Evolutionary conservation across 2,329 filamentous ascomycete species (phyloP).

Genomic region (Chrysoporthe cubensis): DNA sequence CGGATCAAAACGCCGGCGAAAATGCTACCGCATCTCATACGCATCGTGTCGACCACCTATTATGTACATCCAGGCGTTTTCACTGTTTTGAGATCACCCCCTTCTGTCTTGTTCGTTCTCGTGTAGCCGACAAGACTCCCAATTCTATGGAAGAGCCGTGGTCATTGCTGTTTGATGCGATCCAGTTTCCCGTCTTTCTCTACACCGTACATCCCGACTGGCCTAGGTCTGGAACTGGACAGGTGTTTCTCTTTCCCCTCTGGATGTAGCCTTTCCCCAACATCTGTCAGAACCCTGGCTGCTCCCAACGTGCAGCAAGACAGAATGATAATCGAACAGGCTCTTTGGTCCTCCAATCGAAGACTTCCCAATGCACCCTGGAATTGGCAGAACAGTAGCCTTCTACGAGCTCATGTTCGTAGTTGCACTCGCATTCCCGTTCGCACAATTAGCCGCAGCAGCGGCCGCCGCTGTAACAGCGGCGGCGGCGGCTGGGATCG

Average conservation of each 20-base stretch:
- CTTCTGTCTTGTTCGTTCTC: not conserved
- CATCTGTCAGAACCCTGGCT: not conserved
- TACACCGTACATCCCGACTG: not conserved
- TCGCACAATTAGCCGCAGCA: constrained; percentile 9
- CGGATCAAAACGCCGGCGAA: constrained; percentile 8
- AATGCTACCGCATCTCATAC: constrained; percentile 4
- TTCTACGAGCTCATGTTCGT: not conserved
- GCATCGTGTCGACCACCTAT: not conserved
- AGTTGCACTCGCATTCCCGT: not conserved
- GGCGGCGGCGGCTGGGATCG: constrained; percentile 14
- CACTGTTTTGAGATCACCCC: not conserved
- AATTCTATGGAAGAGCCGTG: not conserved
- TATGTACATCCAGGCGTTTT: not conserved
- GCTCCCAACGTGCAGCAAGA: not conserved
- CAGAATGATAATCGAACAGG: not conserved
- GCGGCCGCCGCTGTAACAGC: not conserved
- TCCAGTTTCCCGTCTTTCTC: not conserved
- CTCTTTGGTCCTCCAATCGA: not conserved
- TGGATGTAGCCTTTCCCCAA: constrained; percentile 1
- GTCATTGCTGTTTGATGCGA: not conserved
- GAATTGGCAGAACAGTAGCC: not conserved
- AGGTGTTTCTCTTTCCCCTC: constrained; percentile 4
- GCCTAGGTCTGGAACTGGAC: too few species aligned
- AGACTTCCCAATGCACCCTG: not conserved
- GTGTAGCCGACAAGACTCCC: not conserved